These are phyloP conservation scores for Tolypocladium nubicola DNA, from an alignment of 2,329 filamentous ascomycete genomes.

Conservation along the genomic window DNA sequence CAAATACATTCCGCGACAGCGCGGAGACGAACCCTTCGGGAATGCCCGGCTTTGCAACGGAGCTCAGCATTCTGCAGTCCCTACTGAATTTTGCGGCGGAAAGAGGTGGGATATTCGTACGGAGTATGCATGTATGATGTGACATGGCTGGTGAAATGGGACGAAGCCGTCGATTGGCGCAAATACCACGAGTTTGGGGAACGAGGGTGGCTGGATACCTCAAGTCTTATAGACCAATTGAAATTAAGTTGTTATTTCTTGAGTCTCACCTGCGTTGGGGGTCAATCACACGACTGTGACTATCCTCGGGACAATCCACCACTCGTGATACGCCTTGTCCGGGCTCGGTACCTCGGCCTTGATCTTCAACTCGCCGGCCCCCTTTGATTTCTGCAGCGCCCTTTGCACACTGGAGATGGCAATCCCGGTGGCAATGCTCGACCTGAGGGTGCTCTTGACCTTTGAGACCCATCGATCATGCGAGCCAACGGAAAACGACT, in stretches of 20 bases:
- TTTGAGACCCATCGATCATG: constrained; percentile 52
- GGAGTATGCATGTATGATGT: not conserved
- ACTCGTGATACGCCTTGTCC: constrained; percentile 48
- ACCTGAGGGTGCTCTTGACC: constrained; percentile 50
- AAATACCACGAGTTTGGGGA: not conserved
- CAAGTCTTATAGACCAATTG: not conserved
- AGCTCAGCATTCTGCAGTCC: not conserved
- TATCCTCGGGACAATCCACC: constrained; percentile 52
- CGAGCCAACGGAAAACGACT: constrained; percentile 44
- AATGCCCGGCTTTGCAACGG: not conserved
- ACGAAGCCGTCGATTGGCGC: not conserved
- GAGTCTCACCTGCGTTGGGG: not conserved
- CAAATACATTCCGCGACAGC: not conserved
- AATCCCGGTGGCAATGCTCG: constrained; percentile 61
- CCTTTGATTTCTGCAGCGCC: constrained; percentile 29
- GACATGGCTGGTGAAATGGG: not conserved
- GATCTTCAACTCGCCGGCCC: constrained; percentile 23
- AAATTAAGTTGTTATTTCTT: not conserved
- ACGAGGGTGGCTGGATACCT: not conserved
- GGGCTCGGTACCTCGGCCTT: constrained; percentile 41
- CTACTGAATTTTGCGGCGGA: not conserved
- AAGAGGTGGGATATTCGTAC: not conserved
- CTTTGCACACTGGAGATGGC: constrained; percentile 51
- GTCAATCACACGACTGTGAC: constrained; percentile 4
- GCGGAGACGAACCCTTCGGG: not conserved